A percentile compares a stretch with the other conserved stretches of the same genome.
phyloP scores from a whole-genome alignment of 768 basidiomycete genomes.

The Boletus vinaceobasis region DNA sequence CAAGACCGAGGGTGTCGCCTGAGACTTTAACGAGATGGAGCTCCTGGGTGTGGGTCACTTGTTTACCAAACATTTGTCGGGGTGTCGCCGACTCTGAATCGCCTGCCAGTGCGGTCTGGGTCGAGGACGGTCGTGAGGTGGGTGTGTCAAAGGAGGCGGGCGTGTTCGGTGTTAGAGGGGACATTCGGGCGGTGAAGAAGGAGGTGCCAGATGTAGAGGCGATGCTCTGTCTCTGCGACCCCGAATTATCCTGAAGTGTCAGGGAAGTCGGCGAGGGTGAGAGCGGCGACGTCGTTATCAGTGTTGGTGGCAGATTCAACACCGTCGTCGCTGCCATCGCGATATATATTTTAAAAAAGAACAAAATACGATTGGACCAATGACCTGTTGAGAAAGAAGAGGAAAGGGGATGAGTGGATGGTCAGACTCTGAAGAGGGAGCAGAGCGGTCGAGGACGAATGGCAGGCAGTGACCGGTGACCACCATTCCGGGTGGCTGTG shows the following conservation, averaged over 20 bases:
- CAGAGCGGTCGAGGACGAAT: not conserved
- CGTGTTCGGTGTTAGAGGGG: conserved; percentile 20
- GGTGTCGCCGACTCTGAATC: conserved; percentile 29
- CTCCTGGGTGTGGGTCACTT: conserved; percentile 38
- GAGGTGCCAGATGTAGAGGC: conserved; percentile 26
- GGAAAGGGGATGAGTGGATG: not conserved
- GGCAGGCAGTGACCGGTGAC: not conserved
- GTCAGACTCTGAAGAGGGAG: not conserved
- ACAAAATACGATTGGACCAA: not conserved
- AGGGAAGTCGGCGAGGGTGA: conserved; percentile 12
- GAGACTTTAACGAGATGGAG: conserved; percentile 55
- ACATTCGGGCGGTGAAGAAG: conserved; percentile 27
- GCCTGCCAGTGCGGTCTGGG: conserved; percentile 27
- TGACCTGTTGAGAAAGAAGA: not conserved
- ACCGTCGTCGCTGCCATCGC: conserved; percentile 13
- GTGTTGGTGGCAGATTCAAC: conserved; percentile 2
- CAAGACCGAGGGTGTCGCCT: conserved; percentile 43
- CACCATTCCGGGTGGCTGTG: conserved; percentile 17
- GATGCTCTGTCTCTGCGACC: conserved; percentile 21
- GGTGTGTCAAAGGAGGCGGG: conserved; percentile 21
- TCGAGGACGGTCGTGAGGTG: conserved; percentile 35
- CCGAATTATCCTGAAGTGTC: conserved; percentile 8
- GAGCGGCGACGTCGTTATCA: conserved; percentile 18
- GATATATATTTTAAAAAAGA: not conserved
- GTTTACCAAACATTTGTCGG: conserved; percentile 30